phyloP scores from a whole-genome alignment of 441 rosid species.

The Mallotus repandus region DNA sequence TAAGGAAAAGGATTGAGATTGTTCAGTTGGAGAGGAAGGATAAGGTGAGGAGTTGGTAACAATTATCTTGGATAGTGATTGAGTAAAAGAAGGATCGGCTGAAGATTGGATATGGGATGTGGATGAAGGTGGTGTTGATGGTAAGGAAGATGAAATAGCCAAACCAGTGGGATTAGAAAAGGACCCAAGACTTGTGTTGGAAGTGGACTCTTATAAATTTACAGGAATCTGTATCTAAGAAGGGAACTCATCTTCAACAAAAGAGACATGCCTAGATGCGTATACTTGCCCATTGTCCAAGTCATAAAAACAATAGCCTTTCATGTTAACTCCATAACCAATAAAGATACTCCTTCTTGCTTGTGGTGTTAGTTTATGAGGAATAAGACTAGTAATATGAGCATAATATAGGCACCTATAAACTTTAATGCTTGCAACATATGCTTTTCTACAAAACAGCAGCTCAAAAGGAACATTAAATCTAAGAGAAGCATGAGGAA shows the following conservation, averaged over 20 bases:
- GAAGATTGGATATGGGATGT: no score
- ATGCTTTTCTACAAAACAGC: not conserved
- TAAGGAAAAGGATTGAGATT: no score
- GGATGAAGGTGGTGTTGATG: no score
- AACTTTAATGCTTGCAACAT: not conserved
- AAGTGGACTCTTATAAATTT: not conserved
- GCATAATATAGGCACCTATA: not conserved
- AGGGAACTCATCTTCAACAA: not conserved
- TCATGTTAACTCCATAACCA: not conserved
- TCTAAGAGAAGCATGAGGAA: not conserved
- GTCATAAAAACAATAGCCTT: not conserved
- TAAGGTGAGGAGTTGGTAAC: no score
- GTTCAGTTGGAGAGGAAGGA: accelerated
- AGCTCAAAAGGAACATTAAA: not conserved
- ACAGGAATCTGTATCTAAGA: not conserved
- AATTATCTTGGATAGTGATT: no score
- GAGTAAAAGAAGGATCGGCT: no score
- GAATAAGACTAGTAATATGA: not conserved
- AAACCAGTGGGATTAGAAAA: not conserved
- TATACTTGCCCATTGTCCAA: not conserved
- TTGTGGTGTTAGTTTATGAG: not conserved
- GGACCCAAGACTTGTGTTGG: not conserved
- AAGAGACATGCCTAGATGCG: not conserved
- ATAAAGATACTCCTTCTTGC: no score
- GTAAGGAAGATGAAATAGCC: no score